These are phyloP conservation scores for Penicillium pulvis DNA, from an alignment of 495 filamentous ascomycete species.

Conservation along the genomic window DNA sequence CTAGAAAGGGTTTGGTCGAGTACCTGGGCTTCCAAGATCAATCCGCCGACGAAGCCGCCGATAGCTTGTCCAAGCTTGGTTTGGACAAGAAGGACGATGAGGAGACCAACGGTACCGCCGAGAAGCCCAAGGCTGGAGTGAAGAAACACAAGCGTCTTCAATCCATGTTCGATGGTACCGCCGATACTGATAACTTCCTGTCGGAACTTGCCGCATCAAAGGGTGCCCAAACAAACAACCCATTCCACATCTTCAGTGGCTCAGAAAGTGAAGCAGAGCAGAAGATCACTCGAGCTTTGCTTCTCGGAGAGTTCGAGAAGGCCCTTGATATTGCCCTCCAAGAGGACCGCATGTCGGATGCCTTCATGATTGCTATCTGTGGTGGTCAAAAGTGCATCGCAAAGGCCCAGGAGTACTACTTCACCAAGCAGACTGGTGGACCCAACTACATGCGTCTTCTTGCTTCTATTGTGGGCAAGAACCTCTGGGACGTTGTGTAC, in stretches of 20 bases:
- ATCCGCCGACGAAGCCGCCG: conserved; percentile 48
- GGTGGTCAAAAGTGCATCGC: conserved; percentile 92
- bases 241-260: conserved; percentile 83
- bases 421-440: conserved; percentile 74
- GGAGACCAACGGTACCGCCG: conserved; percentile 51
- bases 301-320: conserved; percentile 87
- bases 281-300: conserved; percentile 80
- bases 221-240: conserved; percentile 78
- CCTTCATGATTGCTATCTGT: conserved; percentile 97
- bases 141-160: conserved; percentile 67
- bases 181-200: conserved; percentile 79
- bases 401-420: conserved; percentile 89
- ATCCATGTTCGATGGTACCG: conserved; percentile 78
- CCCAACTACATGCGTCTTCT: conserved; percentile 93
- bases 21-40: conserved; percentile 82
- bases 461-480: conserved; percentile 91
- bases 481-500: conserved; percentile 96
- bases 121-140: conserved; percentile 48
- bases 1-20: conserved; percentile 76
- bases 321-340: conserved; percentile 85
- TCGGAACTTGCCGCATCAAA: conserved; percentile 74
- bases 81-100: conserved; percentile 40
- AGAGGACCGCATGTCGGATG: conserved; percentile 89
- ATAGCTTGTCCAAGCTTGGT: conserved; percentile 49
- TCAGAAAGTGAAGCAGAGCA: conserved; percentile 80